Base-by-base conservation (phyloP, 2,329 filamentous ascomycete genomes). In the Monosporascus cannonballus region DNA sequence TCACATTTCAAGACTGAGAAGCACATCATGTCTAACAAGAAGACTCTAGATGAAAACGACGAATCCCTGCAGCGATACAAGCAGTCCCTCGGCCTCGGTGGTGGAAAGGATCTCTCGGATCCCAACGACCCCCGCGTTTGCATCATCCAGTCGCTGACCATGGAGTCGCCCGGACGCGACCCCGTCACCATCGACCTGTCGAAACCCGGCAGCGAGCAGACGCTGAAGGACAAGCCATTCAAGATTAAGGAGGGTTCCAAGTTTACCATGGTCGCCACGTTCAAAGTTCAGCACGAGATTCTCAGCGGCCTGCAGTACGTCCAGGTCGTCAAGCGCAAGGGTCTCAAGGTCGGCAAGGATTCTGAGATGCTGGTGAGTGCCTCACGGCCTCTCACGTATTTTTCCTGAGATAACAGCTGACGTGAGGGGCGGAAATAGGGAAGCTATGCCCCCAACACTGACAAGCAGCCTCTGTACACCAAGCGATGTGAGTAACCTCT, bases 51-150 rank as follows among this genome's bases (percentile, higher is more conserved):
- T 66, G 77, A 79, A 61, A 76, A 89, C 65, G 94, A 99, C 71
- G 93, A 97, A 73, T 94, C 93, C 56, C 86, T 99, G 65, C 89
- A 95, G 75, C 88, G 93, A 67, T 99, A 96, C 88, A 99, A 99
- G 79, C 84, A 93, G 67, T 97, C 93, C 14, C 87, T 99, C 56
- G 94, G 94, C 62, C 85, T 97, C 55, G 84, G 85, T 59, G 85
- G 84, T 62, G 87, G 87, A 67, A 83, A 79, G 48, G 80, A 86
- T 63, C 80, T 90, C 55, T 87, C 84, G 52, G 84, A 92, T 69
- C 83, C 87, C 64, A 89, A 79, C 68, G 93, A 97, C 68, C 84
- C 88, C 48, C 89, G 93, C 63, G 90, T 89, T 69, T 96, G 91
- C 76, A 92, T 96, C 75, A 96, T 97, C 75, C 83, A 90, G 64